Evolutionary conservation across 2,329 filamentous ascomycete species (phyloP).

Genomic region (Cladorrhinum sp.): DNA sequence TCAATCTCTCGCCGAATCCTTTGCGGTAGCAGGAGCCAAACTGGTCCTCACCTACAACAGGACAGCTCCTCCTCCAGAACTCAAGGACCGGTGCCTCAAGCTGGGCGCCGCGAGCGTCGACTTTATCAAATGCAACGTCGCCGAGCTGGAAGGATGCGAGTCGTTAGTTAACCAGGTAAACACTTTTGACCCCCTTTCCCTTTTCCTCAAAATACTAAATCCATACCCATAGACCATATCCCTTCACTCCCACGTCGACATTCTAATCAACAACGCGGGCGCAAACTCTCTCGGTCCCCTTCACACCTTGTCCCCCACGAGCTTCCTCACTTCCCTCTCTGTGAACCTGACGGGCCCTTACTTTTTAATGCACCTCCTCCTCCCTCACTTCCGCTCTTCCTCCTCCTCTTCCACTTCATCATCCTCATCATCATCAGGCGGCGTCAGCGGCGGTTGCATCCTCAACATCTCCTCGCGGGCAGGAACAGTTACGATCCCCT

Average conservation of each 20-base stretch:
- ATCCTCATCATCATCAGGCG: too few relatives aligned
- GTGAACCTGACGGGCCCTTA: conserved; percentile 34
- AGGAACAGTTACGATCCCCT: conserved; percentile 31
- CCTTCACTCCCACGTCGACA: conserved; percentile 21
- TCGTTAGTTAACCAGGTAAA: conserved; percentile 25
- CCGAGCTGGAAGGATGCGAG: conserved; percentile 28
- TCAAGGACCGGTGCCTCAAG: conserved; percentile 23
- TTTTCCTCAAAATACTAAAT: too few relatives aligned
- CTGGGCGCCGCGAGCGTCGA: conserved; percentile 26
- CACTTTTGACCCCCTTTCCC: background rate
- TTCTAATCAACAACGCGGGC: conserved; percentile 33
- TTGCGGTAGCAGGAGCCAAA: conserved; percentile 31
- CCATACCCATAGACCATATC: background rate
- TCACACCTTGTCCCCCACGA: conserved; percentile 27
- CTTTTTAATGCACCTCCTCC: conserved; percentile 31
- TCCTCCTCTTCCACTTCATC: too few relatives aligned
- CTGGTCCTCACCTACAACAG: conserved; percentile 32
- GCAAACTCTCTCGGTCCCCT: conserved; percentile 30
- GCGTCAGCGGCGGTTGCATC: conserved; percentile 29
- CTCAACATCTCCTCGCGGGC: conserved; percentile 33
- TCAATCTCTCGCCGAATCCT: conserved; percentile 30
- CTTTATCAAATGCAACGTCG: conserved; percentile 29
- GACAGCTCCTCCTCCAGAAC: conserved; percentile 25
- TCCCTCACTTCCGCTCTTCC: conserved; percentile 30
- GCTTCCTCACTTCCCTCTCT: conserved; percentile 30